Conservation (phyloP, 2,329 filamentous ascomycete genomes). For the Botryosphaeria agaves region DNA sequence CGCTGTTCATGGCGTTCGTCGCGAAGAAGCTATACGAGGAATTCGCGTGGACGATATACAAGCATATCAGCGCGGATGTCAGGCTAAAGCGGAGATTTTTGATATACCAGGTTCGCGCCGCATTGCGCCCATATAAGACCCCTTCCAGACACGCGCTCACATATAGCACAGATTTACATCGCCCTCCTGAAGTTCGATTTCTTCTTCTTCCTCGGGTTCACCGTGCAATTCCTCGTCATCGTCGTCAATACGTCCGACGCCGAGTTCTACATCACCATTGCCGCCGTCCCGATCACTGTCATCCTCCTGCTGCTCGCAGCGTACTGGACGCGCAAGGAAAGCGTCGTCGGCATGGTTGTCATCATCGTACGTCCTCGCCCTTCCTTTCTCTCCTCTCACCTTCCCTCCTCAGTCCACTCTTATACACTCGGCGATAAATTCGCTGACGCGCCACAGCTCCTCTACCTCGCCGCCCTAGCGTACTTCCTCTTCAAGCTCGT, state of each 20-base stretch:
- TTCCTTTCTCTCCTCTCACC: background rate
- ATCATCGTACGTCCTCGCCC: conserved; percentile 44
- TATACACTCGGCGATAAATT: background rate
- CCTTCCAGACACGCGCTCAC: conserved; percentile 5
- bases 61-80: conserved; percentile 94
- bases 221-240: conserved; percentile 91
- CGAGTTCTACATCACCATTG: conserved; percentile 76
- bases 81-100: conserved; percentile 94
- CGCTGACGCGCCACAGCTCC: conserved; percentile 25
- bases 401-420: background rate
- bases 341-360: conserved; percentile 54
- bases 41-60: conserved; percentile 98
- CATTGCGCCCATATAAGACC: background rate
- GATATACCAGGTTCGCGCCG: conserved; percentile 67
- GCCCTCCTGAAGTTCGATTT: conserved; percentile 97
- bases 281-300: conserved; percentile 82
- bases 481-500: conserved; percentile 99
- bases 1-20: conserved; percentile 53
- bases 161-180: conserved; percentile 70
- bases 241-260: conserved; percentile 49
- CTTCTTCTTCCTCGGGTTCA: conserved; percentile 99
- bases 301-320: conserved; percentile 72
- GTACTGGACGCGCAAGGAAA: conserved; percentile 72
- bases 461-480: conserved; percentile 76
- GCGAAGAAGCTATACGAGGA: conserved; percentile 96